phyloP scores from a whole-genome alignment of 164 flowering plant species.

The Macadamia integrifolia region DNA sequence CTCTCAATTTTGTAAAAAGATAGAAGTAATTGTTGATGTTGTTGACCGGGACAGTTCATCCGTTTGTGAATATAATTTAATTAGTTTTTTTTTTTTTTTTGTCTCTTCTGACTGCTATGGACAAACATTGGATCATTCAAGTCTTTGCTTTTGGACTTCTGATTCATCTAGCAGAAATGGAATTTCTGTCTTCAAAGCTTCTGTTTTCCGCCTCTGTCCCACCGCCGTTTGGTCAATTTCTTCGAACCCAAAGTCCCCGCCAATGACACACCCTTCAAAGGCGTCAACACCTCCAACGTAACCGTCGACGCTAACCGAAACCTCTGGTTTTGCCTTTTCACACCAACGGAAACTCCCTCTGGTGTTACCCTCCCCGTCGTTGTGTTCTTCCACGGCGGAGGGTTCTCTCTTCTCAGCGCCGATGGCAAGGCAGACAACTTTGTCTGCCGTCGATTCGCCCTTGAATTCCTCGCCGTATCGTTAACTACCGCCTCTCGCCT shows the following conservation, averaged over 20 bases:
- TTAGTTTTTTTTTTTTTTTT: too few relatives aligned
- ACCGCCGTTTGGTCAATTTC: conserved; percentile 15
- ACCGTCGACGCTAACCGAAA: conserved; percentile 19
- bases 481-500: conserved; percentile 35
- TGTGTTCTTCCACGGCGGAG: conserved; percentile 31
- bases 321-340: conserved; percentile 32
- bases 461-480: conserved; percentile 23
- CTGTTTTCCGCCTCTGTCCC: too few relatives aligned
- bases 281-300: conserved; percentile 16
- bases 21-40: too few relatives aligned
- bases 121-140: too few relatives aligned
- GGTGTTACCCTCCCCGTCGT: conserved; percentile 17
- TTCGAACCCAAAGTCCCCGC: conserved; percentile 6
- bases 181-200: too few relatives aligned
- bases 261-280: conserved; percentile 1
- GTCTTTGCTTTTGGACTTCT: too few relatives aligned
- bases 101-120: too few relatives aligned
- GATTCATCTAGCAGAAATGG: too few relatives aligned
- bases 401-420: conserved; percentile 13
- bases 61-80: too few relatives aligned
- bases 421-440: conserved; percentile 13
- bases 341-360: conserved; percentile 7
- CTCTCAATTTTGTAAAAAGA: too few relatives aligned
- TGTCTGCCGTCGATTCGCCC: conserved; percentile 18
- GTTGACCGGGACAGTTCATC: too few relatives aligned